Conservation (phyloP, 495 filamentous ascomycete species). For the Penicillium salamii region DNA sequence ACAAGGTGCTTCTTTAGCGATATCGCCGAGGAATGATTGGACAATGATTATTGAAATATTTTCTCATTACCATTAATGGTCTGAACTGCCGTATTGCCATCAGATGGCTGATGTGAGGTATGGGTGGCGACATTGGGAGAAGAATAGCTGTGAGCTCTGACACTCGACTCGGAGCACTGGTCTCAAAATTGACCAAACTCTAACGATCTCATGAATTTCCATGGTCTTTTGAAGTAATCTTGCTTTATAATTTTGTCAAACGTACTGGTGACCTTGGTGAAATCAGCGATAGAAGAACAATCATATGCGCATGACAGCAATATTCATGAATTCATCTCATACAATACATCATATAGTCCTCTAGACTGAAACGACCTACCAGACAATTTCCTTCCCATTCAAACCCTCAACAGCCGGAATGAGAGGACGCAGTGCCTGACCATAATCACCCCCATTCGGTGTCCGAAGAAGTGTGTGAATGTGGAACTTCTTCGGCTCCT, state of each 20-base stretch:
- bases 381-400: slow-evolving; percentile 42
- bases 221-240: no score
- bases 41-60: background rate
- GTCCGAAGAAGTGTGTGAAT: slow-evolving; percentile 68
- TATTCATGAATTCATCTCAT: slow-evolving; percentile 20
- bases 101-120: no score
- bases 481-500: slow-evolving; percentile 71
- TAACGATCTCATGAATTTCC: no score
- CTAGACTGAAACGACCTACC: slow-evolving; percentile 22
- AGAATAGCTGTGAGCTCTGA: no score
- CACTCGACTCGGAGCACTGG: no score
- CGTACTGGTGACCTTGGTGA: background rate
- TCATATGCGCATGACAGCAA: background rate
- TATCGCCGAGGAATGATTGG: background rate
- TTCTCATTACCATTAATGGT: no score
- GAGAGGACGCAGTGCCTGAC: slow-evolving; percentile 48
- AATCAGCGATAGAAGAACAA: background rate
- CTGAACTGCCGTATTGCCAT: no score
- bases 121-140: no score
- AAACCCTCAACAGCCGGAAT: slow-evolving; percentile 38
- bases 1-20: slow-evolving; percentile 1
- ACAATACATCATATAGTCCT: slow-evolving; percentile 14
- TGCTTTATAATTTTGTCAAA: background rate
- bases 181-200: no score
- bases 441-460: slow-evolving; percentile 75